A percentile compares a stretch with the other conserved stretches of the same genome.
Conservation (phyloP, 345 rosid genomes). For the Lagerstroemia speciosa region DNA sequence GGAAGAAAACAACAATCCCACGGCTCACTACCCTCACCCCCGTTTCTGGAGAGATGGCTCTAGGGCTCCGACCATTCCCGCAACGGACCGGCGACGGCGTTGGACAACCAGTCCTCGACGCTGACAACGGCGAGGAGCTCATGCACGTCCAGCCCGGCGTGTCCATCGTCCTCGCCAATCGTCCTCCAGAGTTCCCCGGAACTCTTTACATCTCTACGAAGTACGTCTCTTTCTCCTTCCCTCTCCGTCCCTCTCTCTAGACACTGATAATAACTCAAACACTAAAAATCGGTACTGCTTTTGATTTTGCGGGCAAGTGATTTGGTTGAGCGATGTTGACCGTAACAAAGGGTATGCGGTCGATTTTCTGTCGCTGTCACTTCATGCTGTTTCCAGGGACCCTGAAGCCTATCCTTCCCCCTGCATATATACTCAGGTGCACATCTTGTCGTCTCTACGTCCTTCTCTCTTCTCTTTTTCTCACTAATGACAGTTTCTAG, state of each 20-base stretch:
- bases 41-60: conserved; percentile 28
- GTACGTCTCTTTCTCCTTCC: conserved; percentile 16
- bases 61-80: conserved; percentile 60
- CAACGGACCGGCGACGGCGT: conserved; percentile 41
- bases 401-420: conserved; percentile 84
- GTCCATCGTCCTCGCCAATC: conserved; percentile 57
- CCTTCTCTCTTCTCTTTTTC: not conserved
- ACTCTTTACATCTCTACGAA: conserved; percentile 79
- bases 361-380: conserved; percentile 72
- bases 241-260: not conserved
- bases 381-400: conserved; percentile 87
- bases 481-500: not conserved
- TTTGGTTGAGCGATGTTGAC: conserved; percentile 84
- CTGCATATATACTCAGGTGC: conserved; percentile 82
- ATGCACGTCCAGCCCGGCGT: conserved; percentile 65
- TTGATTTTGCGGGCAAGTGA: conserved; percentile 45
- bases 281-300: not conserved
- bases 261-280: not conserved
- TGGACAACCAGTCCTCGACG: conserved; percentile 60
- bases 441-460: not conserved
- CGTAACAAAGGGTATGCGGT: conserved; percentile 68
- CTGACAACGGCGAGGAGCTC: conserved; percentile 63
- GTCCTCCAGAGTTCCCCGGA: conserved; percentile 62
- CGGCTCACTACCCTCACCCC: not conserved
- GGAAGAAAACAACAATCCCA: not conserved